These are phyloP conservation scores for Lenzites betulinus DNA, from an alignment of 768 basidiomycete genomes.

Conservation along the genomic window DNA sequence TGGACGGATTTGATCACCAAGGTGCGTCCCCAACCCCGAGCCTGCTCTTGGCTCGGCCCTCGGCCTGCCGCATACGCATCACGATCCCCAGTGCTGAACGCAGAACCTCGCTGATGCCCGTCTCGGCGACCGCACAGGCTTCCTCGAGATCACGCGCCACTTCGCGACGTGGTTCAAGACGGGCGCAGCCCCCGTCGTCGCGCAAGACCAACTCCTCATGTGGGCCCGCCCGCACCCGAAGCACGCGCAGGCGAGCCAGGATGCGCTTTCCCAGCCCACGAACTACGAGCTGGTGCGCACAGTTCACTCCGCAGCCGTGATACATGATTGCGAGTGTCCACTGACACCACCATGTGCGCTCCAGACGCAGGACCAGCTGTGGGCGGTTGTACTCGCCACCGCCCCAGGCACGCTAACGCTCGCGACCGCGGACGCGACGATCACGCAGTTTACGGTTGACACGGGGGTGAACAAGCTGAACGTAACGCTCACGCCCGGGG, in stretches of 20 bases:
- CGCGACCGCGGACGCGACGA: slow-evolving; percentile 42
- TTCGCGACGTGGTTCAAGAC: slow-evolving; percentile 64
- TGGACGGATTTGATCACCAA: slow-evolving; percentile 39
- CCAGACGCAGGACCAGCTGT: slow-evolving; percentile 54
- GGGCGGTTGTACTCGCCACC: slow-evolving; percentile 64
- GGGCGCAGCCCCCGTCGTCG: slow-evolving; percentile 58
- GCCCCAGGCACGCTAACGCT: slow-evolving; percentile 55
- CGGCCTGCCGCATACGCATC: neutral
- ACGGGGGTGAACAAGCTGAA: slow-evolving; percentile 63
- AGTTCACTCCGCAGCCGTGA: too few species aligned
- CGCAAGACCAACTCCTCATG: slow-evolving; percentile 42
- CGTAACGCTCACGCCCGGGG: slow-evolving; percentile 52
- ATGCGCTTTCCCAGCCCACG: slow-evolving; percentile 47
- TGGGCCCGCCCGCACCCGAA: slow-evolving; percentile 68
- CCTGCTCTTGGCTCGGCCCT: neutral
- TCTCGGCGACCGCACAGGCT: slow-evolving; percentile 39
- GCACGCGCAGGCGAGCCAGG: slow-evolving; percentile 41
- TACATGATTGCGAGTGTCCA: too few species aligned
- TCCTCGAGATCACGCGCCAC: slow-evolving; percentile 59
- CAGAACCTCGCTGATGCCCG: neutral
- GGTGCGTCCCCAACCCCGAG: slow-evolving; percentile 31
- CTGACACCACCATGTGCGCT: neutral
- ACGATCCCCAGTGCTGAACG: slow-evolving; percentile 26
- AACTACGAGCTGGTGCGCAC: slow-evolving; percentile 53
- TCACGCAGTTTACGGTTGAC: slow-evolving; percentile 38